phyloP scores from a whole-genome alignment of 208 protist species.

The Trichomonas gallinae region DNA sequence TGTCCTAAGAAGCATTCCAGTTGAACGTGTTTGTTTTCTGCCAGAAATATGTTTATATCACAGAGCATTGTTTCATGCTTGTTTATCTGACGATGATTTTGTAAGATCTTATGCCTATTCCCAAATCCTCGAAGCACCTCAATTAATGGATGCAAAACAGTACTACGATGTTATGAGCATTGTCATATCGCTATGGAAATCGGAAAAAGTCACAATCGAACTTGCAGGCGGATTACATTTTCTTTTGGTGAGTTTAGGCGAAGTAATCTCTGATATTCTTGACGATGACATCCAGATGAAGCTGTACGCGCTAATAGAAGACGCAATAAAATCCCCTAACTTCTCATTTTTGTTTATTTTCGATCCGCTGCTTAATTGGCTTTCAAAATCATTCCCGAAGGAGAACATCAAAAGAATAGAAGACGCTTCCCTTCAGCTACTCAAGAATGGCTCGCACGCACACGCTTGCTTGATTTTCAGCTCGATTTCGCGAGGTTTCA shows the following conservation, averaged over 20 bases:
- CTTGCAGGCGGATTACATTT: neutral
- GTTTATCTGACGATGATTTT: neutral
- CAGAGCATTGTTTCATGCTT: neutral
- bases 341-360: neutral
- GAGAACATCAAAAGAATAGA: neutral
- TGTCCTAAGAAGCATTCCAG: neutral
- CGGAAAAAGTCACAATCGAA: neutral
- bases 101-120: neutral
- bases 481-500: neutral
- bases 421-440: neutral
- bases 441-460: neutral
- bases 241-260: neutral
- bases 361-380: neutral
- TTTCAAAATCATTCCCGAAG: neutral
- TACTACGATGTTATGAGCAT: neutral
- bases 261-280: neutral
- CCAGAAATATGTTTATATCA: neutral
- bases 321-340: neutral
- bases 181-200: neutral
- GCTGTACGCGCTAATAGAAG: neutral
- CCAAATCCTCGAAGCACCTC: neutral
- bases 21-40: neutral
- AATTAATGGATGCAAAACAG: neutral
- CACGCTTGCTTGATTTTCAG: neutral
- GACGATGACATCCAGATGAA: neutral